Evolutionary conservation across 2,329 filamentous ascomycete species (phyloP).

Genomic region (Ceratocystis huliohia): DNA sequence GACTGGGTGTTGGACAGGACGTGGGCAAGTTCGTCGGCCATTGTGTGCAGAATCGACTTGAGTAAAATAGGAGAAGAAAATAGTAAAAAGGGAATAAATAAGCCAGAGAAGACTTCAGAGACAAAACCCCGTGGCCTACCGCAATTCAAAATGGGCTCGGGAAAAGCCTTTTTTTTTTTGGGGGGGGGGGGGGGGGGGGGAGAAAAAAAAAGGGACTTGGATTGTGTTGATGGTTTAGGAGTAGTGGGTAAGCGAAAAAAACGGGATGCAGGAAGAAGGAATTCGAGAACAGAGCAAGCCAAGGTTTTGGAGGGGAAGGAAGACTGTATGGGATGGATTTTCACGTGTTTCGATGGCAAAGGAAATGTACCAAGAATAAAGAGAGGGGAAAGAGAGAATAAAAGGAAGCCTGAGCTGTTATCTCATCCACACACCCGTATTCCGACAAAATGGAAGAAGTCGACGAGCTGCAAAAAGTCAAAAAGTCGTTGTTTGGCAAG

Average conservation of each 20-base stretch:
- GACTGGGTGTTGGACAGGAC: constrained; percentile 80
- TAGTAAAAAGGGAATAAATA: not conserved
- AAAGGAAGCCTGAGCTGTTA: not conserved
- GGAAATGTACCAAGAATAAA: not conserved
- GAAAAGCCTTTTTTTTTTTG: not conserved
- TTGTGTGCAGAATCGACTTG: constrained; percentile 29
- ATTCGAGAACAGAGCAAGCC: not conserved
- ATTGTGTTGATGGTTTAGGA: no score
- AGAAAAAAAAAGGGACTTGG: no score
- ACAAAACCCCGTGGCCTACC: not conserved
- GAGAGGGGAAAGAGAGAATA: not conserved
- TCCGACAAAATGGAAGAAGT: no score
- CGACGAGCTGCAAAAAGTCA: no score
- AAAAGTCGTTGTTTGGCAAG: no score
- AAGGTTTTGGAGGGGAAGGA: not conserved
- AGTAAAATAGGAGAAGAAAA: not conserved
- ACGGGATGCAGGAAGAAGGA: constrained; percentile 3
- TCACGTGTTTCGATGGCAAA: not conserved
- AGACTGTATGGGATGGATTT: not conserved
- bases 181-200: not conserved
- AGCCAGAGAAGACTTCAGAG: not conserved
- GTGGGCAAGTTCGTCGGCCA: constrained; percentile 87
- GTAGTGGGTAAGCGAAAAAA: not conserved
- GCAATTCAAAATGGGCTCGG: not conserved
- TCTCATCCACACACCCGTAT: no score